Conservation (phyloP, 345 rosid genomes). For the Kandelia obovata region DNA sequence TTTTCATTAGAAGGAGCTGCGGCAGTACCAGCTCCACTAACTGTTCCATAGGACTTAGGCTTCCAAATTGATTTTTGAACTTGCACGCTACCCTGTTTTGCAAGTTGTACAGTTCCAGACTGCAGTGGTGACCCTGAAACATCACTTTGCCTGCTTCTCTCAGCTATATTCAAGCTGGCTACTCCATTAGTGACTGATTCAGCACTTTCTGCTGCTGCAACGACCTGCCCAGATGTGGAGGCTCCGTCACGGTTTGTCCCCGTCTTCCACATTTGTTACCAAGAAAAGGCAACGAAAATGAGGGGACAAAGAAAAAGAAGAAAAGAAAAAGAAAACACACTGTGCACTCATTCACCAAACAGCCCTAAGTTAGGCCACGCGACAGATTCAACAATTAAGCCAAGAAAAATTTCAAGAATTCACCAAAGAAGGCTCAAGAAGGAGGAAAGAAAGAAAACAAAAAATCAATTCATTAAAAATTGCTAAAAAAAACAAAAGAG, state of each 20-base stretch:
- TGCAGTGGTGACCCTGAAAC: constrained; percentile 17
- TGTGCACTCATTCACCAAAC: background rate
- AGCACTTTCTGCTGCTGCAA: constrained; percentile 5
- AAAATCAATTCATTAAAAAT: too few relatives aligned
- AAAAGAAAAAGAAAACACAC: too few relatives aligned
- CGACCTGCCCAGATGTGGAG: constrained; percentile 24
- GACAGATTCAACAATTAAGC: too few relatives aligned
- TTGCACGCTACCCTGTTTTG: constrained; percentile 12
- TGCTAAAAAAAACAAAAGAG: too few relatives aligned
- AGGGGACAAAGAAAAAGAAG: too few relatives aligned
- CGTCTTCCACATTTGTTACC: constrained; percentile 31
- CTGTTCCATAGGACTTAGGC: constrained; percentile 56
- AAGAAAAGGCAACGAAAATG: background rate
- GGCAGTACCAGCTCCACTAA: constrained; percentile 33
- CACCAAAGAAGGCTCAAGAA: too few relatives aligned
- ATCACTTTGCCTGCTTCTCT: constrained; percentile 28
- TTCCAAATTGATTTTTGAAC: constrained; percentile 41
- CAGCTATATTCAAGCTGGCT: constrained; percentile 48
- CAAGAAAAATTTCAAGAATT: too few relatives aligned
- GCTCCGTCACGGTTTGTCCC: constrained; percentile 21
- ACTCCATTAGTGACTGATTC: constrained; percentile 40
- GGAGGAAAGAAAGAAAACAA: too few relatives aligned
- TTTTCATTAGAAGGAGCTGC: constrained; percentile 29
- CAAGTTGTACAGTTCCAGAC: constrained; percentile 18
- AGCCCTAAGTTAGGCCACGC: background rate